A percentile compares a stretch with the other conserved stretches of the same genome.
Evolutionary conservation across 495 filamentous ascomycete species (phyloP).

Genomic region (Aspergillus indologenus): DNA sequence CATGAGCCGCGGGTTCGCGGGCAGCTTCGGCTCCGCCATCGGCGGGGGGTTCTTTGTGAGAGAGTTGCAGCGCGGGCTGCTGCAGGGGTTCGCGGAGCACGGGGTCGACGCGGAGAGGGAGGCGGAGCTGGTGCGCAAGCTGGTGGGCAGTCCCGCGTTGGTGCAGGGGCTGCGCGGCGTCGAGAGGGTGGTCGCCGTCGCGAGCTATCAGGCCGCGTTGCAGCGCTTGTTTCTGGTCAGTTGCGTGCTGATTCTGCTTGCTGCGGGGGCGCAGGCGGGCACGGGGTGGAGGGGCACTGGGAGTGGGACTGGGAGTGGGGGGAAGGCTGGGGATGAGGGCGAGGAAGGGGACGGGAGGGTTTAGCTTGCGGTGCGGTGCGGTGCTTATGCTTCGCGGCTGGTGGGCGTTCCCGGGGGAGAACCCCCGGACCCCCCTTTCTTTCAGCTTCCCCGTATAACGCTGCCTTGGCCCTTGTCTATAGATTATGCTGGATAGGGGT

Average conservation of each 20-base stretch:
- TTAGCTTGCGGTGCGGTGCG: too few species aligned
- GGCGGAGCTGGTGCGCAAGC: slow-evolving; percentile 54
- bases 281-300: slow-evolving; percentile 57
- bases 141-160: slow-evolving; percentile 66
- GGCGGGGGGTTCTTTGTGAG: slow-evolving; percentile 73
- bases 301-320: slow-evolving; percentile 6
- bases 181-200: slow-evolving; percentile 59
- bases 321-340: not conserved
- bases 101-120: slow-evolving; percentile 37
- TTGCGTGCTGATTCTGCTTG: slow-evolving; percentile 50
- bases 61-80: slow-evolving; percentile 52
- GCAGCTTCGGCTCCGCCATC: slow-evolving; percentile 70
- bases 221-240: slow-evolving; percentile 56
- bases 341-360: too few species aligned
- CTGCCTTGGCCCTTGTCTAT: too few species aligned
- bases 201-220: slow-evolving; percentile 59
- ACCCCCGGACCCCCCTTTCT: too few species aligned
- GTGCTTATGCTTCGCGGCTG: too few species aligned
- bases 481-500: too few species aligned
- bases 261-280: slow-evolving; percentile 60
- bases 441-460: too few species aligned
- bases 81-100: slow-evolving; percentile 54
- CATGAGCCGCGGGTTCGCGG: slow-evolving; percentile 72
- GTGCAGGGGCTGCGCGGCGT: slow-evolving; percentile 49
- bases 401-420: too few species aligned